Base-by-base conservation (phyloP, 768 basidiomycete species). In the Dioszegia hungarica region DNA sequence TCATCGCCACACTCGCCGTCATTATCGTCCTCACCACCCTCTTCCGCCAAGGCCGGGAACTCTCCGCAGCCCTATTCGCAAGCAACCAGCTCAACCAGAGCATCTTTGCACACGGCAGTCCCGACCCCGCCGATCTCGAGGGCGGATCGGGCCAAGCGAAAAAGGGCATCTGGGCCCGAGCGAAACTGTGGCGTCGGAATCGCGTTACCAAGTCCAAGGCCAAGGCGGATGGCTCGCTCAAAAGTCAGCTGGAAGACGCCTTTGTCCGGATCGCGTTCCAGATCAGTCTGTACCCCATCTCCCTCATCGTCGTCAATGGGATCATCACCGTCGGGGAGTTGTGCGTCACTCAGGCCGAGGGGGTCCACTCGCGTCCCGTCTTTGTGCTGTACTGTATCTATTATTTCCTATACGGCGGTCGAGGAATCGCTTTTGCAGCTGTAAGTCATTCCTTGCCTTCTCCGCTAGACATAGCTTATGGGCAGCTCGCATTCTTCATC, bases 261-360 rank as follows among this genome's bases (percentile, higher is more conserved):
- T 68, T 68, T 29, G 20, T 68, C 15, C 29, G 37, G 36, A 68
- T 66, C 25, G 63, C 67, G 2, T 52, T 61, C n/a, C 51, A 45
- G n/a, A 63, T 68, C 39, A 31, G 59, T n/a, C 43, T 60, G 27
- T 68, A 66, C 40, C 67, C 67, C 5, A 58, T 66, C 24, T 56
- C 59, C 0, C 45, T 65, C 1, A 57, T 66, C 25, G 29, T 63
- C 19, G 57, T 66, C 24, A 68, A 66, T 38, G 51, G 50, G 9
- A 54, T 65, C 25, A 57, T 68, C 31, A 60, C 55, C 57, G 59
- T 56, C 31, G 62, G 60, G 5, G 66, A 67, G 47, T 31, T 67
- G 39, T 36, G 47, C 34, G 51, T 67, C 10, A 56, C 66, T 9
- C 33, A 22, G 15, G 20, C 19, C 5, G 66, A 62, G 4, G 62